phyloP scores from a whole-genome alignment of 2,329 filamentous ascomycete species.

The Polychaeton citri region DNA sequence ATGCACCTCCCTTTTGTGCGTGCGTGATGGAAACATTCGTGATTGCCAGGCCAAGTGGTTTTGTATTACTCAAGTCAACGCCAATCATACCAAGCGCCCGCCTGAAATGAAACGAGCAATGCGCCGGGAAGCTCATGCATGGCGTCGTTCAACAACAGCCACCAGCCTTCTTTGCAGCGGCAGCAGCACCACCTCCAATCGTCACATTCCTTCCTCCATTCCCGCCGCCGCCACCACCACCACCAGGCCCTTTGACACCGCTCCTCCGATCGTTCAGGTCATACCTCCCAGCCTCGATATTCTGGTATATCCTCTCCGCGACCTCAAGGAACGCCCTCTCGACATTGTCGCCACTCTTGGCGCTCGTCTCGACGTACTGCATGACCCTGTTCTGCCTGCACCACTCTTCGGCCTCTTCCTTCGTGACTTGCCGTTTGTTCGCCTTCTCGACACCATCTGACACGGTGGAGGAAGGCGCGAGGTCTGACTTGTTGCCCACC shows the following conservation, averaged over 20 bases:
- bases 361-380: conserved; percentile 90
- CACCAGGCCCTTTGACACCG: conserved; percentile 65
- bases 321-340: conserved; percentile 88
- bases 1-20: too few relatives aligned
- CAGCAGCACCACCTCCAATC: conserved; percentile 2
- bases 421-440: conserved; percentile 66
- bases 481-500: conserved; percentile 89
- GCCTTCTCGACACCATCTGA: conserved; percentile 20
- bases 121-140: too few relatives aligned
- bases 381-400: conserved; percentile 72
- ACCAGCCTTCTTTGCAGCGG: not conserved
- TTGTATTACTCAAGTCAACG: too few relatives aligned
- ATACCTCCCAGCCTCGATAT: conserved; percentile 89
- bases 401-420: conserved; percentile 80
- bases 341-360: conserved; percentile 89
- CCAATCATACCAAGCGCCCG: too few relatives aligned
- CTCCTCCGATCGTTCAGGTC: conserved; percentile 86
- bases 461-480: conserved; percentile 41
- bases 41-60: too few relatives aligned
- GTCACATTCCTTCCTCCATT: conserved; percentile 1
- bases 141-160: conserved; percentile 1
- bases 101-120: too few relatives aligned
- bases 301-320: conserved; percentile 88
- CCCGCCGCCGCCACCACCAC: conserved; percentile 24
- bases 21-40: too few relatives aligned